These are phyloP conservation scores for Arachnopeziza araneosa DNA, from an alignment of 2,329 filamentous ascomycete genomes.

Conservation along the genomic window DNA sequence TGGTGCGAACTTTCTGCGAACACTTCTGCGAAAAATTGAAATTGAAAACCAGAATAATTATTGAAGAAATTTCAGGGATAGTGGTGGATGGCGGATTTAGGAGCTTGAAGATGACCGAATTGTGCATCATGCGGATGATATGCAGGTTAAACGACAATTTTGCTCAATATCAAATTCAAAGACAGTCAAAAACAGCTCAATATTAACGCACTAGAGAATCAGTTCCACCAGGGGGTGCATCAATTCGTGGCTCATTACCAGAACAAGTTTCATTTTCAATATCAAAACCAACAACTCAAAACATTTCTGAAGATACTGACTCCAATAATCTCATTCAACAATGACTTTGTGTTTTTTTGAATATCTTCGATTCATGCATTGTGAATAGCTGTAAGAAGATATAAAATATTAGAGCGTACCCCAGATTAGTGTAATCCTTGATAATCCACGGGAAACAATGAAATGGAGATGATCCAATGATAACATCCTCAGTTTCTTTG, in stretches of 20 bases:
- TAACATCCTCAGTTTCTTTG: background rate
- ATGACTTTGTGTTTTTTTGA: too few species aligned
- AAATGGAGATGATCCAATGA: too few species aligned
- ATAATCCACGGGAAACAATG: too few species aligned
- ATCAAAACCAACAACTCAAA: background rate
- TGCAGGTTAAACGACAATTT: background rate
- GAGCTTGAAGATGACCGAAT: background rate
- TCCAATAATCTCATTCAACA: too few species aligned
- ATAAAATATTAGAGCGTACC: too few species aligned
- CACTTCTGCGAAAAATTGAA: background rate
- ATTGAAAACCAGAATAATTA: background rate
- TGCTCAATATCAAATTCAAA: background rate
- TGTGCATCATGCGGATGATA: background rate
- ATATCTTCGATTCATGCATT: too few species aligned
- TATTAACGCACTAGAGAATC: background rate
- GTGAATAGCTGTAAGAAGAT: too few species aligned
- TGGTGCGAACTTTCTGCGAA: background rate
- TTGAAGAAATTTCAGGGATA: background rate
- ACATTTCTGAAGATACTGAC: too few species aligned
- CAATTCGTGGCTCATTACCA: too few species aligned
- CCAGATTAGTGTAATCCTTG: too few species aligned
- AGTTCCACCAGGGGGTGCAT: background rate
- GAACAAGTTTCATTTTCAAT: background rate
- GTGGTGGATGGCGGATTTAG: background rate
- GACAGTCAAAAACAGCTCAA: background rate